Evolutionary conservation across 2,329 filamentous ascomycete species (phyloP).

Genomic region (Phyllosticta ampelicida): DNA sequence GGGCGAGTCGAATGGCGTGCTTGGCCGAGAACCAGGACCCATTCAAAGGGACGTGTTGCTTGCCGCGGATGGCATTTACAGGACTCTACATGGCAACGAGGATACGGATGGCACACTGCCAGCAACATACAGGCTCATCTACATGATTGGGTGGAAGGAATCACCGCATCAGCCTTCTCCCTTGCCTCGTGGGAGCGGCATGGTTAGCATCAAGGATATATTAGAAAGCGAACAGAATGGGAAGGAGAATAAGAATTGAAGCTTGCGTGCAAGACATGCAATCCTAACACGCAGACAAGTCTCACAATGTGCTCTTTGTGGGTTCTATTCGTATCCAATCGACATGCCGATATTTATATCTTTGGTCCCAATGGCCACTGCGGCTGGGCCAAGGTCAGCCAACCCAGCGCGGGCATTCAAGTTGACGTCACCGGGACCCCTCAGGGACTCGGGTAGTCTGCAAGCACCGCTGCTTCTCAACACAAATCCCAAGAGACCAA

Average conservation of each 20-base stretch:
- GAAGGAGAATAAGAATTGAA: not conserved
- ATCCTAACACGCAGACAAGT: not conserved
- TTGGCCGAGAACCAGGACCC: constrained; percentile 68
- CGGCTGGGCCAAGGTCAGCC: not conserved
- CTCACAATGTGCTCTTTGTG: not conserved
- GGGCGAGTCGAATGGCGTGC: constrained; percentile 85
- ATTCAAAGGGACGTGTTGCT: constrained; percentile 75
- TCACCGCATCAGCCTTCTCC: constrained; percentile 69
- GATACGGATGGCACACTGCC: constrained; percentile 47
- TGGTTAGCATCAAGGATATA: constrained; percentile 82
- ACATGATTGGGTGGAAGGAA: constrained; percentile 98
- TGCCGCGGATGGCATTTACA: constrained; percentile 81
- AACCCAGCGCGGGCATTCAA: not conserved
- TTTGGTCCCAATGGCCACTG: not conserved
- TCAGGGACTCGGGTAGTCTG: not conserved
- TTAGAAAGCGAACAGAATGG: constrained; percentile 34
- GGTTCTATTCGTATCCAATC: not conserved
- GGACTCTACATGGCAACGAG: constrained; percentile 68
- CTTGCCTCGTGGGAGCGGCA: constrained; percentile 69
- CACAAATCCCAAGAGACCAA: not conserved
- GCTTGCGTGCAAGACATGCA: not conserved
- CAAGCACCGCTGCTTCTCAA: not conserved
- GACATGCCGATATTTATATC: not conserved
- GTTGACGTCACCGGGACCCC: not conserved
- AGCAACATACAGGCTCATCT: constrained; percentile 89